Base-by-base conservation (phyloP, 179 eudicot genomes). In the Beta lomatogona region DNA sequence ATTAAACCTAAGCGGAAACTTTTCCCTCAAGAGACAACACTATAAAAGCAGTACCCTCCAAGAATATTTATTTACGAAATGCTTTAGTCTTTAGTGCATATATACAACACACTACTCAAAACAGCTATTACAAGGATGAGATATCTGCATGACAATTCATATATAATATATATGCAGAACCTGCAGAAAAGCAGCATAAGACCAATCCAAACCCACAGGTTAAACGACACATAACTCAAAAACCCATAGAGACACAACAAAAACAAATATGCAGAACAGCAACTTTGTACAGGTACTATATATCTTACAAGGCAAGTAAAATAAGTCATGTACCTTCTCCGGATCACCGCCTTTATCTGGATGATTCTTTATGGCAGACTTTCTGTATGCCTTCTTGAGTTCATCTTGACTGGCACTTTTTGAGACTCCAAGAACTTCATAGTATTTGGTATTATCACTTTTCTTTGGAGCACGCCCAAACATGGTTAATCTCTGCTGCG, bases 261-360 rank as follows among this genome's bases (percentile, higher is more conserved):
- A 64, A 13, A 12, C 54, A 12, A 68, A 31, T 18, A 76, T 14
- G 28, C 31, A 16, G 19, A 15, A 64, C 9, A 61, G 9, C 44
- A 19, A 71, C 6, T 46, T 31, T 41, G 44, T 9, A 50, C 11
- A 53, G 53, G 31, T 19, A 57, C 31, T 52, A 69, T 45, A 57
- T 36, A 18, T 36, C 36, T 41, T 55, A 28, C 59, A 68, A 41
- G 31, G 28, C 22, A 65, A 65, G 55, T 28, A 45, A 45, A 44
- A 21, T 5, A 71, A 66, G 69, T 22, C 18, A 58, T 73, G 41
- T 79, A 85, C 88, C 85, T 85, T 85, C 69, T 85, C 88, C 0
- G 88, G 85, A 73, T 85, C 88, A 52, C 88, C 88, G 67, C 88
- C 88, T 48, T 85, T 85, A 77, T 85, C 88, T 0, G 88, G 88